Conservation (phyloP, 495 filamentous ascomycete species). For the Venustampulla echinocandica region DNA sequence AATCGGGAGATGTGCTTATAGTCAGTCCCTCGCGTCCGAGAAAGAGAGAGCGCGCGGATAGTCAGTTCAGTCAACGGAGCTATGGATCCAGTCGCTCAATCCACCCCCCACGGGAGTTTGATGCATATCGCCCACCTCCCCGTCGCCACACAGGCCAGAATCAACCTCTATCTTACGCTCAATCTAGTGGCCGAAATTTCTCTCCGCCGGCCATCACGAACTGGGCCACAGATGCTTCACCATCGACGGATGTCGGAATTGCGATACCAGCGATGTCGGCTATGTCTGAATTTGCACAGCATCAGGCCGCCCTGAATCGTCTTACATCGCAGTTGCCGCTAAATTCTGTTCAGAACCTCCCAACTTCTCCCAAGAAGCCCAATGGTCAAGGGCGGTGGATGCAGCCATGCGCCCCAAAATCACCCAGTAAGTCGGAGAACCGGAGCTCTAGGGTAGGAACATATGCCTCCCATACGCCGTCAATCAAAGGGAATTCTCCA, state of each 20-base stretch:
- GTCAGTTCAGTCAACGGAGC: no score
- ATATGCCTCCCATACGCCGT: no score
- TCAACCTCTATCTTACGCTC: not conserved
- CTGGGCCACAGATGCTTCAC: not conserved
- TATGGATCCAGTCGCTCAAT: no score
- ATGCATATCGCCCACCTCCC: not conserved
- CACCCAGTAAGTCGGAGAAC: not conserved
- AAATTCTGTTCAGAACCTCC: not conserved
- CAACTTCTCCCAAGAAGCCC: not conserved
- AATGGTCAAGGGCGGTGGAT: no score
- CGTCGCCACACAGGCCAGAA: not conserved
- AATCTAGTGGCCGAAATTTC: not conserved
- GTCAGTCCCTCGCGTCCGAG: not conserved
- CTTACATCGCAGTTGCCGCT: slow-evolving; percentile 1
- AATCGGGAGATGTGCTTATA: not conserved
- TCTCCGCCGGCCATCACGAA: not conserved
- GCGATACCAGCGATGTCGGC: not conserved
- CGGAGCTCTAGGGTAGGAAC: not conserved
- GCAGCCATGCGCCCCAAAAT: no score
- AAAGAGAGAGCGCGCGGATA: not conserved
- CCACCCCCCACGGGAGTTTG: no score
- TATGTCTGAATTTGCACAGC: slow-evolving; percentile 6
- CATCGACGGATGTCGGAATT: not conserved
- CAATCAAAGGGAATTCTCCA: not conserved
- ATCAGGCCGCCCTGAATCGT: slow-evolving; percentile 5